Evolutionary conservation across 1,284 basidiomycete species (phyloP), one percentile per base, ranked within the genome.

Genomic region (Filobasidium uniguttulatum): DNA sequence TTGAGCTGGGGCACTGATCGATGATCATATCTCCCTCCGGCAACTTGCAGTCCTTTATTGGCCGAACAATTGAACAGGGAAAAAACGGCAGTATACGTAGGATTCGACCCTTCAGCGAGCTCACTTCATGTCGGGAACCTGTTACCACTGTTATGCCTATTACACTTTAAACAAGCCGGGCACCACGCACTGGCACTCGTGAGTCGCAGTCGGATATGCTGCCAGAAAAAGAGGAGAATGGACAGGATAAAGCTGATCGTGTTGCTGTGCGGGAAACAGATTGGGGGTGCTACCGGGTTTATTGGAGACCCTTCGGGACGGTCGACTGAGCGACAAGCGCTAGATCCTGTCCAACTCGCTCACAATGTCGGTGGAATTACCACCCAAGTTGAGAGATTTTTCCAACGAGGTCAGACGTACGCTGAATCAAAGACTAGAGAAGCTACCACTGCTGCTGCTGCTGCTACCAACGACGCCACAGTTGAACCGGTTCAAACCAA

Each of bases 281-380:
- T 96, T 64, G 93, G 93, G 30, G 91, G 91, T 0, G 93, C 89
- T 1, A 97, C 94, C 0, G 94, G 90, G 2, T 78, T 83, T n/a
- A 84, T 99, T 29, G 94, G 94, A 6, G 94, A 99, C 64, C 94
- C 94, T 2, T 90, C 88, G 0, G 94, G 94, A 1, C 77, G 91
- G 26, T 76, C 77, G 2, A 81, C 80, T 0, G 94, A 96, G 65
- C 80, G 94, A 15, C 78, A 80, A 49, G 74, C 81, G 1, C 77
- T 88, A 5, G 74, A 79, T 35, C 63, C 67, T 8, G 68, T 74
- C 2, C 73, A 77, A 35, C 77, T 91, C 1, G 72, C 79, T 29
- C 55, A 69, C 40, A 97, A 98, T 61, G 80, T 86, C 34, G 55
- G 60, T 1, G 73, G 73, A 7, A 80, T 99, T 47, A 77, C 77